Percentiles rank a stretch among this genome's conserved stretches.
Conservation (phyloP, 169 alveolate species). For the Plasmodium berghei region DNA sequence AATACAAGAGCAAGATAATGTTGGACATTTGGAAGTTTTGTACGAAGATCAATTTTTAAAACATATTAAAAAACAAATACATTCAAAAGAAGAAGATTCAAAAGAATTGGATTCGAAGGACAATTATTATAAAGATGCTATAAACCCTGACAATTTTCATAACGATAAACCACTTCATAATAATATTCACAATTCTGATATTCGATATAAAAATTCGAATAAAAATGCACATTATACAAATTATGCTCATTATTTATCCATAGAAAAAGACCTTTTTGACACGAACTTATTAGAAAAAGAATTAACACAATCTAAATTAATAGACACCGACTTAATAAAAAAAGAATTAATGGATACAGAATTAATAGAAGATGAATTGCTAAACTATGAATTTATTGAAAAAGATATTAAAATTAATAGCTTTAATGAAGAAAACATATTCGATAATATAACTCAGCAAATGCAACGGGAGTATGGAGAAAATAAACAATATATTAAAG, state of each 20-base stretch:
- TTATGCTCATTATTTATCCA: background rate
- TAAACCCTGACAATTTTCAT: no score
- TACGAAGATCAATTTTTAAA: slow-evolving; percentile 23
- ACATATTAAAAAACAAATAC: background rate
- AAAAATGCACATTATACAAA: background rate
- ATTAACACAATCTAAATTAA: slow-evolving; percentile 23
- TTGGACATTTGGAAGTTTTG: slow-evolving; percentile 45
- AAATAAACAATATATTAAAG: background rate
- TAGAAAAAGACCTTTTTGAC: slow-evolving; percentile 2
- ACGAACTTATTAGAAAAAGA: slow-evolving; percentile 28
- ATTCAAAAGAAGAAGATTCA: background rate
- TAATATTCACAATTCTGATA: background rate
- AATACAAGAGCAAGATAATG: slow-evolving; percentile 17
- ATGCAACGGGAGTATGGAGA: slow-evolving; percentile 9
- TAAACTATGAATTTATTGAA: slow-evolving; percentile 29
- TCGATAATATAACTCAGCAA: slow-evolving; percentile 25
- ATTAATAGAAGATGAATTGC: slow-evolving; percentile 43
- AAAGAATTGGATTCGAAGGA: background rate
- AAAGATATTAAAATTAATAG: slow-evolving; percentile 12
- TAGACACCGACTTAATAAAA: slow-evolving; percentile 48
- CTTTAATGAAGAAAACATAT: slow-evolving; percentile 24
- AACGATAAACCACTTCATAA: no score
- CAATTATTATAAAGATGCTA: no score
- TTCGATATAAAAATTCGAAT: background rate
- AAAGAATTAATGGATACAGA: slow-evolving; percentile 60